Evolutionary conservation across 1,284 basidiomycete species (phyloP), one percentile per base, ranked within the genome.

Genomic region (Tetrapyrgos nigripes): DNA sequence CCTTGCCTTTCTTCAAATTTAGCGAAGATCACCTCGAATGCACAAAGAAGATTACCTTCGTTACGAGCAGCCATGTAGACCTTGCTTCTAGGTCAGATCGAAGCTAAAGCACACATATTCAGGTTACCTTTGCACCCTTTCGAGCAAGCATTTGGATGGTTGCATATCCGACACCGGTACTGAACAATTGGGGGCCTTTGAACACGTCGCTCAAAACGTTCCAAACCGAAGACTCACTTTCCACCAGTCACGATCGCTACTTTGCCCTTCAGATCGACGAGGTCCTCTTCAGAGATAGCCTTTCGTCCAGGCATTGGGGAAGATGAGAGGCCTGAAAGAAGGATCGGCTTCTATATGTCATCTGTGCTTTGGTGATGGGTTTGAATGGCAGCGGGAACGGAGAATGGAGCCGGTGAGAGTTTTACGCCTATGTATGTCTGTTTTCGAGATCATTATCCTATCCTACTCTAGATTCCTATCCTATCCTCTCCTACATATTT

Each of bases 81-180:
- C 62, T 63, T 5, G 37, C 37, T 11, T 40, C 37, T 40, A 33
- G 8, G 37, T 40, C 37, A 40, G 8, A 14, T 8, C 14, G 19
- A 17, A 17, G 13, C 37, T 11, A 11, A 17, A 40, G 17, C 4
- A n/a, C 17, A 40, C 17, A 40, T 17, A 40, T 40, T 8, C 17
- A 11, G 19, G 4, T 4, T 9, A 83, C 80, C 59, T 77, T 83
- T 8, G 79, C 81, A n/a, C 77, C 76, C 26, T 65, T 66, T 4
- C 73, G 73, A 1, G 79, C 79, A n/a, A 83, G 75, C 54, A 77
- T 73, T 50, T 78, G 76, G 17, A 81, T 72, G 0, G 78, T 80
- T n/a, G 72, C 70, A 57, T 76, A 79, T 2, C 81, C 82, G 6
- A 82, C 76, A 1, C 79, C 80, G 10, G 70, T 64, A 43, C 80